Evolutionary conservation across 1,284 basidiomycete genomes (phyloP).

Genomic region (Coniferiporia sulphurascens): DNA sequence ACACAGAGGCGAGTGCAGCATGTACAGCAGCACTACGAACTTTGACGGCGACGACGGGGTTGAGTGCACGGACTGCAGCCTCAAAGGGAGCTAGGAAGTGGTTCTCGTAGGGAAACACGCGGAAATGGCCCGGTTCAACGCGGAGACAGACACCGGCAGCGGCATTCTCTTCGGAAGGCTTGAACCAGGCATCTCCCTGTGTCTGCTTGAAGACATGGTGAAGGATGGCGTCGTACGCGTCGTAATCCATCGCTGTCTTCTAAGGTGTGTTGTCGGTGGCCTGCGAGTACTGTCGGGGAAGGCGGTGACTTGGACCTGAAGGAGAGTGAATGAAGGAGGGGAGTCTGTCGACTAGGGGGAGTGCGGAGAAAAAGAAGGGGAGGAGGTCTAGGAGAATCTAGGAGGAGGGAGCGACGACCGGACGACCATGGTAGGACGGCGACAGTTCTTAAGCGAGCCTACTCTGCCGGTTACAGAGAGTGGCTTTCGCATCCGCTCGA

Average conservation of each 20-base stretch:
- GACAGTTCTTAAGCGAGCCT: no score
- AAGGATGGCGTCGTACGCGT: constrained; percentile 65
- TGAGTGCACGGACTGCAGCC: constrained; percentile 62
- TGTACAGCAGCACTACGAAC: constrained; percentile 76
- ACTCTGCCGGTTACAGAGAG: no score
- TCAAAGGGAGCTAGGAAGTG: constrained; percentile 60
- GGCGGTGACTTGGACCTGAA: neutral
- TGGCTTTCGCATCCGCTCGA: no score
- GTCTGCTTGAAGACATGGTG: constrained; percentile 67
- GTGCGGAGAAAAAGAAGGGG: constrained; percentile 3
- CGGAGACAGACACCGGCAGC: constrained; percentile 66
- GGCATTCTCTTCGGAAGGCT: constrained; percentile 66
- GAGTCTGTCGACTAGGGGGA: neutral
- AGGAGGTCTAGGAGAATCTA: neutral
- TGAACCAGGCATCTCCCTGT: constrained; percentile 72
- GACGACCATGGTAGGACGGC: neutral
- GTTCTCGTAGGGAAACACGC: constrained; percentile 67
- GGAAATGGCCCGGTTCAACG: constrained; percentile 55
- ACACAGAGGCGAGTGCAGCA: constrained; percentile 67
- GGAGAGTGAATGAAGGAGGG: neutral
- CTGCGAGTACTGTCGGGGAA: neutral
- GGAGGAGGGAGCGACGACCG: neutral
- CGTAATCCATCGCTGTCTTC: constrained; percentile 55
- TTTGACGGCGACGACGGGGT: constrained; percentile 79
- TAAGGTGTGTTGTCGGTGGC: neutral